These are phyloP conservation scores for Aspergillus tamarii DNA, from an alignment of 2,329 filamentous ascomycete genomes.

Conservation along the genomic window DNA sequence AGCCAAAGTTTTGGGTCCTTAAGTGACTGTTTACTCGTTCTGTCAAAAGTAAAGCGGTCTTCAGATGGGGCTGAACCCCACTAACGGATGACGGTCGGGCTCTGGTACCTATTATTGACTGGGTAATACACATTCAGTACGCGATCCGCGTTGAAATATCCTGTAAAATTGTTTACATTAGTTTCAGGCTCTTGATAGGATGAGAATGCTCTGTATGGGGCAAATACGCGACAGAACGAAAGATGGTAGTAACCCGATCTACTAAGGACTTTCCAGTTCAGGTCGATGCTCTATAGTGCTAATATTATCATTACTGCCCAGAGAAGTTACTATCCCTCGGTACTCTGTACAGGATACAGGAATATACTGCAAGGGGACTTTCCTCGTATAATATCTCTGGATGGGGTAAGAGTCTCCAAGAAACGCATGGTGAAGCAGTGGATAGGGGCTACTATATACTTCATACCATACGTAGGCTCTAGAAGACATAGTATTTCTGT, in stretches of 20 bases:
- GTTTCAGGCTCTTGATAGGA: background rate
- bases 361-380: background rate
- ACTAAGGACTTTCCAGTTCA: background rate
- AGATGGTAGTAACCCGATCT: background rate
- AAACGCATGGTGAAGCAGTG: background rate
- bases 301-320: background rate
- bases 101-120: background rate
- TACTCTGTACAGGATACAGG: background rate
- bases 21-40: background rate
- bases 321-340: background rate
- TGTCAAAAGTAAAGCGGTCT: background rate
- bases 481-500: background rate
- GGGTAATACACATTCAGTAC: background rate
- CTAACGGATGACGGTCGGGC: conserved; percentile 3
- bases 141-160: background rate
- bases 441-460: background rate
- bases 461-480: background rate
- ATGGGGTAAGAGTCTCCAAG: background rate
- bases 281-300: background rate
- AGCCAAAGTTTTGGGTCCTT: conserved; percentile 10
- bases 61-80: conserved; percentile 1
- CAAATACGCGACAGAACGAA: background rate
- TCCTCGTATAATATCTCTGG: background rate
- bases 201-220: background rate
- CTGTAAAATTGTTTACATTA: background rate